These are phyloP conservation scores for Phialemoniopsis sp. DNA, from an alignment of 2,329 filamentous ascomycete species.

Conservation along the genomic window DNA sequence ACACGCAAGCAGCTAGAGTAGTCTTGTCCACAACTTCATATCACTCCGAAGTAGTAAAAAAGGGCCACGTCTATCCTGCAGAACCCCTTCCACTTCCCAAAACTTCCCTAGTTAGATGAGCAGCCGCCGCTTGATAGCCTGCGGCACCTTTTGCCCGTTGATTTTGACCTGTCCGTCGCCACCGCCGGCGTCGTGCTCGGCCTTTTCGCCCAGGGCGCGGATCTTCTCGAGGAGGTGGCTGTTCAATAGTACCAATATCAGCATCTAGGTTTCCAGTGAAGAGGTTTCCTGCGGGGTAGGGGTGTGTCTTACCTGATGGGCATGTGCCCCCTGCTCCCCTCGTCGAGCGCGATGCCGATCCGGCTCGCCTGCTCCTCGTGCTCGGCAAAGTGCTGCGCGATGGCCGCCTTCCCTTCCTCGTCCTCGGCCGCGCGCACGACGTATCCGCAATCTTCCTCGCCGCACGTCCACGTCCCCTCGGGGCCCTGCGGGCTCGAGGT, in stretches of 20 bases:
- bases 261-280: too few species aligned
- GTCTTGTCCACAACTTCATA: too few species aligned
- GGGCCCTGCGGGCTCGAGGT: constrained; percentile 47
- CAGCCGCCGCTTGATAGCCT: constrained; percentile 41
- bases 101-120: constrained; percentile 21
- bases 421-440: constrained; percentile 57
- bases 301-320: constrained; percentile 46
- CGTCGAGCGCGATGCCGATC: constrained; percentile 49
- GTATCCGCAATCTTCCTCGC: constrained; percentile 59
- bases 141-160: constrained; percentile 27
- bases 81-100: too few species aligned
- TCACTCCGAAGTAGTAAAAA: too few species aligned
- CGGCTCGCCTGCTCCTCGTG: constrained; percentile 53
- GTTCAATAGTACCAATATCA: too few species aligned
- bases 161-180: too few species aligned
- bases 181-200: constrained; percentile 23
- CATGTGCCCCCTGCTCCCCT: constrained; percentile 49
- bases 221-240: constrained; percentile 56
- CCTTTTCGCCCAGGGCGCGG: constrained; percentile 37
- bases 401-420: constrained; percentile 47
- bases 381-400: constrained; percentile 56
- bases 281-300: too few species aligned
- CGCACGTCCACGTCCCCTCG: constrained; percentile 63
- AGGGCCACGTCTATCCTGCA: too few species aligned
- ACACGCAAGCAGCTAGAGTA: too few species aligned